Evolutionary conservation across 2,329 filamentous ascomycete genomes (phyloP).

Genomic region (Tolypocladium pustulatum): DNA sequence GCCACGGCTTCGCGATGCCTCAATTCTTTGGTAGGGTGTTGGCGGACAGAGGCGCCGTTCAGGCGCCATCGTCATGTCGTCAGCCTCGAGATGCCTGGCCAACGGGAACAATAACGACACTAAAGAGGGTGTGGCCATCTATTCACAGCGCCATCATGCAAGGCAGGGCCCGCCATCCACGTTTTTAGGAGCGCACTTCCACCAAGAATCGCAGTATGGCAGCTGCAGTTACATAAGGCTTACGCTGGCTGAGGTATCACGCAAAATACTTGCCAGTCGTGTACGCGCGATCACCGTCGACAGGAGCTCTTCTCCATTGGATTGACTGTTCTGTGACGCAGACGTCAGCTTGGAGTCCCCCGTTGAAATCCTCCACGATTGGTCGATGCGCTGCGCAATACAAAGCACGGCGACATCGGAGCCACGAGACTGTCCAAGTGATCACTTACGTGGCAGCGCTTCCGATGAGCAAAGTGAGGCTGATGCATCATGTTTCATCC

Average conservation of each 20-base stretch:
- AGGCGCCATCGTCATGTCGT: not conserved
- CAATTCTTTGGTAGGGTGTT: not conserved
- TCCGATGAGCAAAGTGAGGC: not conserved
- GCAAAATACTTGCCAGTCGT: not conserved
- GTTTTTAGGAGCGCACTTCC: not conserved
- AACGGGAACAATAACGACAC: not conserved
- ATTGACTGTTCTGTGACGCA: no score
- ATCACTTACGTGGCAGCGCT: constrained; percentile 8
- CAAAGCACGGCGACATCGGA: not conserved
- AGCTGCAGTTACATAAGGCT: not conserved
- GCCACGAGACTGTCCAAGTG: constrained; percentile 4
- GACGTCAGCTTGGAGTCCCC: not conserved
- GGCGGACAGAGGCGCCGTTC: not conserved
- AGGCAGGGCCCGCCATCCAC: not conserved
- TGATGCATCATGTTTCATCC: not conserved
- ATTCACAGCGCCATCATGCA: not conserved
- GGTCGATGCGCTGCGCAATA: not conserved
- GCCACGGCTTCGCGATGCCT: not conserved
- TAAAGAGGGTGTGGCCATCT: not conserved
- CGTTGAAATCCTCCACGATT: not conserved
- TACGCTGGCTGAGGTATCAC: not conserved
- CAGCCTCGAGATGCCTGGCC: not conserved
- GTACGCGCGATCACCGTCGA: no score
- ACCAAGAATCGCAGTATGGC: no score
- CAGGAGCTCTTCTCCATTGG: no score